Base-by-base conservation (phyloP, 2,329 filamentous ascomycete species). In the Taxawa tesnikishii region DNA sequence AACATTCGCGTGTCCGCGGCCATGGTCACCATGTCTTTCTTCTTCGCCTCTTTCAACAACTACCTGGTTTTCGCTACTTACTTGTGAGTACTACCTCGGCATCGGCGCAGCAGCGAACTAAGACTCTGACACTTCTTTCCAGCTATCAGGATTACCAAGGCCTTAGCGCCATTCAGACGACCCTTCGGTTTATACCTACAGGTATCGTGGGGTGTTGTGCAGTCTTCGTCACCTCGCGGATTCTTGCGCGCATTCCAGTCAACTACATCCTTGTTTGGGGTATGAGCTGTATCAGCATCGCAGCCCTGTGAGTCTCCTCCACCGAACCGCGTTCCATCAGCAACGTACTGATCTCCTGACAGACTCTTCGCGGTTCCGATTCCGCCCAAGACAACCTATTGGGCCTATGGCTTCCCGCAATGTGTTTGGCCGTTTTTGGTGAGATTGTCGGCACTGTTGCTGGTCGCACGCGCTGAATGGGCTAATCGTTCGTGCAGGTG, bases 41-140 rank as follows among this genome's bases (percentile, higher is more conserved):
- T 80, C 56, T 81, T 77, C 44, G 67, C 69, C 12, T 61, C 65
- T 2, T 83, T 82, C 56, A 80, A 78, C 55, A 75, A 76, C 49
- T 79, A 68, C 42, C 55, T 80, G 24, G 62, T 82, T 38, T 79
- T 69, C 43, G 68, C 74, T 2, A 83, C 78, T 4, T 82, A 77
- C 52, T 79, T 36, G 15, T 23, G 19, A 23, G 19, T n/a, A 23
- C 19, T n/a, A n/a, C n/a, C n/a, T n/a, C n/a, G n/a, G n/a, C n/a
- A n/a, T n/a, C n/a, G n/a, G n/a, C n/a, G n/a, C n/a, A n/a, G n/a
- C n/a, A n/a, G n/a, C n/a, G n/a, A n/a, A n/a, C n/a, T n/a, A n/a
- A 8, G 19, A 8, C 19, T 8, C 19, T 23, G n/a, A 23, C 19
- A 23, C 19, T 8, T n/a, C 19, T n/a, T 23, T 23, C n/a, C 19